Conservation (phyloP, 2,329 filamentous ascomycete genomes). For the Phialophora verrucosa region DNA sequence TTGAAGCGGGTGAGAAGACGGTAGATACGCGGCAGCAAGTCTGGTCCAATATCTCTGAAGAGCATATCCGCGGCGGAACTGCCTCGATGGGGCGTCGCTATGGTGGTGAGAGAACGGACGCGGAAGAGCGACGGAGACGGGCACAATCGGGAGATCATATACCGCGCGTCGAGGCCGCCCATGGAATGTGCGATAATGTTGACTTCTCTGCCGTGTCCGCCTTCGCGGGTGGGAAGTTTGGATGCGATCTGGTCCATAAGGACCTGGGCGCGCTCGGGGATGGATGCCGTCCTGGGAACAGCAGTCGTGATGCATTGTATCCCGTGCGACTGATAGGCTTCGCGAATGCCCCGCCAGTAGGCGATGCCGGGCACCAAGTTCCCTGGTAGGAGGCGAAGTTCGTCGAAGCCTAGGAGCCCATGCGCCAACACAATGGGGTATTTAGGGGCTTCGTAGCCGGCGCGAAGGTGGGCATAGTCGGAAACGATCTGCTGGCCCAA, state of each 20-base stretch:
- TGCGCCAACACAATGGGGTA: slow-evolving; percentile 68
- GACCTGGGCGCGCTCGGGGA: slow-evolving; percentile 62
- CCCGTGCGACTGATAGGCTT: slow-evolving; percentile 61
- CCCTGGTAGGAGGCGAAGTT: slow-evolving; percentile 60
- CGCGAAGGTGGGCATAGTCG: slow-evolving; percentile 65
- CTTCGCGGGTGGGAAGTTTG: slow-evolving; percentile 48
- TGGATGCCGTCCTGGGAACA: slow-evolving; percentile 64
- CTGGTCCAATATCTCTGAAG: slow-evolving; percentile 61
- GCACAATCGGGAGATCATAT: slow-evolving; percentile 64
- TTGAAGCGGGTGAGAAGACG: slow-evolving; percentile 60
- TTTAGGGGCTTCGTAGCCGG: slow-evolving; percentile 64
- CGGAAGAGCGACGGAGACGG: slow-evolving; percentile 68
- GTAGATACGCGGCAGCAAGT: slow-evolving; percentile 61
- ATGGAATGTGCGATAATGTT: slow-evolving; percentile 68
- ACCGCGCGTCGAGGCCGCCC: slow-evolving; percentile 67
- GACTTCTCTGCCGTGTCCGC: slow-evolving; percentile 57
- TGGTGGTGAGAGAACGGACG: slow-evolving; percentile 71
- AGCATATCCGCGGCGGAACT: slow-evolving; percentile 65
- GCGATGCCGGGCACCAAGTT: slow-evolving; percentile 62
- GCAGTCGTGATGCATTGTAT: slow-evolving; percentile 66
- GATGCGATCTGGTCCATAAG: slow-evolving; percentile 59
- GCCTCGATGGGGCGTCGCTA: slow-evolving; percentile 66
- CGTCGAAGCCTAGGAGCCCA: slow-evolving; percentile 70
- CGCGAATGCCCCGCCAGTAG: slow-evolving; percentile 69
- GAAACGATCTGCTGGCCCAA: slow-evolving; percentile 63